Conservation (phyloP, 345 rosid species). For the Lepidium africanum region DNA sequence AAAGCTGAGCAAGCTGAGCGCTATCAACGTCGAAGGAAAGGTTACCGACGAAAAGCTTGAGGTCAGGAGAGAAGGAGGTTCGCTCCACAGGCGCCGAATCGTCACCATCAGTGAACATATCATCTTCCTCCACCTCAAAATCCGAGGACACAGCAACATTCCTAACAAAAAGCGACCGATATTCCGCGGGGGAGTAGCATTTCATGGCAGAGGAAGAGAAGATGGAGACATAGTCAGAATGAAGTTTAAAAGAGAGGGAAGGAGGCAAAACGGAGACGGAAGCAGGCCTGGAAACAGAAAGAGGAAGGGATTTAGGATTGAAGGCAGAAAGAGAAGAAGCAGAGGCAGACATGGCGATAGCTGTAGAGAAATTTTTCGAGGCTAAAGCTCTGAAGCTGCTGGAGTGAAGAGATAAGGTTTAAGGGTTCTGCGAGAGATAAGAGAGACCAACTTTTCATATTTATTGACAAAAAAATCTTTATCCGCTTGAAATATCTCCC, state of each 20-base stretch:
- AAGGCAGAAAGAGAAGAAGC: conserved; percentile 55
- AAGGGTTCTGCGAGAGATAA: conserved; percentile 19
- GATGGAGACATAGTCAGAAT: conserved; percentile 27
- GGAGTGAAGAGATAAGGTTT: conserved; percentile 22
- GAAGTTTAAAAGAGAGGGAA: conserved; percentile 35
- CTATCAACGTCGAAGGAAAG: conserved; percentile 86
- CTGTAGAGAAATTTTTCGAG: not conserved
- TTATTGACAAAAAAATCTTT: conserved; percentile 9
- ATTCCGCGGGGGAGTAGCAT: conserved; percentile 7
- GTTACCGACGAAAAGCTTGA: conserved; percentile 90
- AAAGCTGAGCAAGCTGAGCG: conserved; percentile 83
- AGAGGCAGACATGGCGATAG: conserved; percentile 55
- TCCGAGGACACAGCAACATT: conserved; percentile 69
- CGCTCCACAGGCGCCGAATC: conserved; percentile 32
- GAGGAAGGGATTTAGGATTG: conserved; percentile 40
- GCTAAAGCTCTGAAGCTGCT: conserved; percentile 6
- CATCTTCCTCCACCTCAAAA: conserved; percentile 59
- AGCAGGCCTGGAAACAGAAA: conserved; percentile 32
- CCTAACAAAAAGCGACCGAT: conserved; percentile 39
- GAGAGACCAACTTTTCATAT: conserved; percentile 5
- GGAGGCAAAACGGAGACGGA: conserved; percentile 31
- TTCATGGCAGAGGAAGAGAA: conserved; percentile 25
- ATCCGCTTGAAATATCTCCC: conserved; percentile 20
- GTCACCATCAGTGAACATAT: conserved; percentile 20
- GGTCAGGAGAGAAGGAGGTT: conserved; percentile 57